Evolutionary conservation across 2,329 filamentous ascomycete species (phyloP), one percentile per base, ranked within the genome.

Genomic region (Chaetomiaceae sp.): DNA sequence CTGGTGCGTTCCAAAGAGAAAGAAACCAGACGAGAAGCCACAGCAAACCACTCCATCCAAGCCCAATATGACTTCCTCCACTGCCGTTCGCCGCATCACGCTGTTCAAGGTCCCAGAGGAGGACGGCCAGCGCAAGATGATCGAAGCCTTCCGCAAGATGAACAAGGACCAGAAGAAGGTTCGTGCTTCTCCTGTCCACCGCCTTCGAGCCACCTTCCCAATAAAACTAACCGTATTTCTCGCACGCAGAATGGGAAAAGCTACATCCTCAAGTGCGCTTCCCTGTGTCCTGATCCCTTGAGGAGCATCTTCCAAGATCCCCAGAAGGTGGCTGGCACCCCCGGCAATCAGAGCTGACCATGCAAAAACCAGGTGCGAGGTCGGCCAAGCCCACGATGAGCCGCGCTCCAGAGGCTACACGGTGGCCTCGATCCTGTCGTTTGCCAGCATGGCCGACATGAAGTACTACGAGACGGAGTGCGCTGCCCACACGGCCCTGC

Each of bases 391-490:
- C 8, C 66, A 78, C 51, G 69, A 74, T 8, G 80, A 85, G 56
- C 68, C 74, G 15, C 77, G 82, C 24, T 73, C 71, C 54, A 76
- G 83, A 62, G 84, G 83, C 35, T 86, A 74, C 68, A 86, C 80
- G 7, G 58, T 87, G 43, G 72, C 78, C 14, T 76, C 76, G 39
- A 76, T 80, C 61, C 80, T 75, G 33, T 75, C 77, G 38, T 88
- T 88, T 59, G 73, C 74, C 37, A 81, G 67, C 49, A 58, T 79
- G 45, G 81, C 81, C 11, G 84, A 87, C 61, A 80, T 87, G 76
- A 71, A 77, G 55, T 88, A 76, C 66, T 88, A 86, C 62, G 83
- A 87, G 61, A 68, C 70, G 9, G 69, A 61, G 44, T 74, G 71
- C 55, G 48, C 57, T n/a, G 69, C 69, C 2, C 72, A 75, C 52